A percentile compares a stretch with the other conserved stretches of the same genome.
Evolutionary conservation across 73 alveolate species (phyloP).

Genomic region (Blepharisma stoltei): DNA sequence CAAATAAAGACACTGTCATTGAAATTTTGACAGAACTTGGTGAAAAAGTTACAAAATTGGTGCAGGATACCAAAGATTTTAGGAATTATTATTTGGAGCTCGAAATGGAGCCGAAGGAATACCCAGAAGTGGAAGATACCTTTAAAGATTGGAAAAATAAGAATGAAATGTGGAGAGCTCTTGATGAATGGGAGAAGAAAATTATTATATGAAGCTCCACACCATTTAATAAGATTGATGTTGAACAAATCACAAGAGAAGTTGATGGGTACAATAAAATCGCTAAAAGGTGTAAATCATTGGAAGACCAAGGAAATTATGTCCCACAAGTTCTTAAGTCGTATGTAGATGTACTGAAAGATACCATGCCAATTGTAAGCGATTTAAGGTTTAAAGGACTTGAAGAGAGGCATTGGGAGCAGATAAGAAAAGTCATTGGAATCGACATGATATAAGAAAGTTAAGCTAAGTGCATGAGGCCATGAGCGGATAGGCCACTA

Average conservation of each 20-base stretch:
- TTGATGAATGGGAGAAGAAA: conserved; percentile 60
- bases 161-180: conserved; percentile 74
- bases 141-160: conserved; percentile 52
- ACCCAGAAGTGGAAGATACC: conserved; percentile 39
- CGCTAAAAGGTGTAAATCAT: conserved; percentile 44
- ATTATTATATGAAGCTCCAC: conserved; percentile 66
- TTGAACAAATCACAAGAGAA: conserved; percentile 66
- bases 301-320: conserved; percentile 57
- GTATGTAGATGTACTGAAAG: conserved; percentile 58
- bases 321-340: conserved; percentile 61
- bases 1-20: conserved; percentile 34
- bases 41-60: conserved; percentile 31
- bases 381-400: conserved; percentile 70
- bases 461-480: no score
- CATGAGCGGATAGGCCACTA: no score
- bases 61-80: conserved; percentile 37
- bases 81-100: conserved; percentile 43
- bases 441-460: no score
- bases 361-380: conserved; percentile 80
- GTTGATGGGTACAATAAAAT: conserved; percentile 60
- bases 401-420: conserved; percentile 57
- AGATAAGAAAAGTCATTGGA: conserved; percentile 55
- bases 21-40: conserved; percentile 32
- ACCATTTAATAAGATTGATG: conserved; percentile 61
- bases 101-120: conserved; percentile 31